Evolutionary conservation across 2,329 filamentous ascomycete species (phyloP), one percentile per base, ranked within the genome.

Genomic region (Metarhizium guizhouense): DNA sequence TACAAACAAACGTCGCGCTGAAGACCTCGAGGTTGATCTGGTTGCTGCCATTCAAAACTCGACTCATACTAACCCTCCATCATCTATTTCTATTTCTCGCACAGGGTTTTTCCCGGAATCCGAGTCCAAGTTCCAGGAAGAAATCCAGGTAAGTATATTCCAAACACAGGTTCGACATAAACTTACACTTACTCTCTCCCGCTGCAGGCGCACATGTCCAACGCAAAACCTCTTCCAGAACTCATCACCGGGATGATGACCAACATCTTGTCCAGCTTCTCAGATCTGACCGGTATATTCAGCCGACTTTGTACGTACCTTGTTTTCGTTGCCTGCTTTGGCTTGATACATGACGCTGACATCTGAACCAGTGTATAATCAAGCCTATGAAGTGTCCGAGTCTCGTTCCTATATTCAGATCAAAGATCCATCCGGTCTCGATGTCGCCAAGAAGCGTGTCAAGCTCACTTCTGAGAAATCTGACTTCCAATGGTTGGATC

Each of bases 21-120:
- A 67, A 60, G 59, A 65, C 52, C 57, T 62, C 45, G 68, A 70
- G 61, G 58, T 67, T 52, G 66, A 68, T 56, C 59, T 70, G 55
- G 60, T 67, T 60, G 64, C 61, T 54, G 58, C 63, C 36, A 40
- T 59, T 40, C 59, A 61, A 56, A 56, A 57, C 45, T 51, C 38
- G 10, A 29, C 50, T 25, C 32, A 48, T 25, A n/a, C 47, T 20
- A 29, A 14, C 11, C 47, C 20, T 32, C 18, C 18, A 48, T 53
- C 54, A 20, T 29, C 10, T 42, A 57, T 62, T 57, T 51, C 54
- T n/a, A 45, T 53, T 48, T 32, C 32, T 51, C 56, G 42, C 47
- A 50, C 25, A 34, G 34, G 47, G n/a, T 43, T 53, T 43, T 47
- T 16, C 36, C 47, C 43, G 13, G 30, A 55, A 36, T 55, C 38